These are phyloP conservation scores for Melaleuca alternifolia DNA, from an alignment of 345 rosid genomes.

Conservation along the genomic window DNA sequence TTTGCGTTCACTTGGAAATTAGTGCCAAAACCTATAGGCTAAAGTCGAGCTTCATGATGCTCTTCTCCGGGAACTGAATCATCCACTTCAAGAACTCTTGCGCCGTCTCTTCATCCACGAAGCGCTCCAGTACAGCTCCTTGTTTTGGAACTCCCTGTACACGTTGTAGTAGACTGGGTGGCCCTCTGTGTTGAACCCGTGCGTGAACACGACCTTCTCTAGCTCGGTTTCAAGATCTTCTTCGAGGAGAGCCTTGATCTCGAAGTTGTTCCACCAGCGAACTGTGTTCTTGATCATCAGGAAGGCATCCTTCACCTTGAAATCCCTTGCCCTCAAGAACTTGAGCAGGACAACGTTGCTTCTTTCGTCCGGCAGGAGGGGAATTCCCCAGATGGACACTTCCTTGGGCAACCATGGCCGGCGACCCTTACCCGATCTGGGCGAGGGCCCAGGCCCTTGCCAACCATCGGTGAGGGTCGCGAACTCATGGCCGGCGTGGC, in stretches of 20 bases:
- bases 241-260: conserved; percentile 26
- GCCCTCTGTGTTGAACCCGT: conserved; percentile 26
- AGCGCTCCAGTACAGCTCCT: conserved; percentile 23
- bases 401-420: conserved; percentile 5
- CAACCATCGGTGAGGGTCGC: no score
- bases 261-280: conserved; percentile 35
- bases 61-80: conserved; percentile 34
- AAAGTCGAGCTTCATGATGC: conserved; percentile 38
- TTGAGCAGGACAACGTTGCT: conserved; percentile 36
- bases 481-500: no score
- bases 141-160: conserved; percentile 24
- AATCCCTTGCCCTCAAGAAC: conserved; percentile 45
- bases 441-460: no score
- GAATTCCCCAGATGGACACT: conserved; percentile 36
- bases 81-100: conserved; percentile 32
- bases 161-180: conserved; percentile 51
- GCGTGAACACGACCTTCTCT: conserved; percentile 18
- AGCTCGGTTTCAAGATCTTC: conserved; percentile 32
- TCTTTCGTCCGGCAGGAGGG: conserved; percentile 24
- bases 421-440: no score
- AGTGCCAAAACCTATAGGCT: conserved; percentile 18
- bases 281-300: conserved; percentile 34
- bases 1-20: conserved; percentile 35
- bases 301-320: conserved; percentile 41
- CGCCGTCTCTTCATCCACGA: conserved; percentile 33